Percentiles rank a stretch among this genome's conserved stretches.
Evolutionary conservation across 768 basidiomycete species (phyloP).

Genomic region (Collybia sordida): DNA sequence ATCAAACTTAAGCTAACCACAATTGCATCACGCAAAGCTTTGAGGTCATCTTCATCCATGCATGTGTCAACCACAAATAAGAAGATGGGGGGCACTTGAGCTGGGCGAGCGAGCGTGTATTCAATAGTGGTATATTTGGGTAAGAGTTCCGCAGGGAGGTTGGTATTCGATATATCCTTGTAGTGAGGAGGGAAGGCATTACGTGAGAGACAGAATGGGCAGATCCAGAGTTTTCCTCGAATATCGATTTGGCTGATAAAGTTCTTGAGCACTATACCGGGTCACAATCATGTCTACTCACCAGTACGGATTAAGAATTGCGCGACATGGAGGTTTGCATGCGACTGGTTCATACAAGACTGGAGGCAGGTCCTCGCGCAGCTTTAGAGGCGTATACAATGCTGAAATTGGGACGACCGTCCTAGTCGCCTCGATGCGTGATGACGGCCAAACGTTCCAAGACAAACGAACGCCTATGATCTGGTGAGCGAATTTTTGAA

Average conservation of each 20-base stretch:
- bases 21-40: constrained; percentile 92
- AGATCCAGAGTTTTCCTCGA: constrained; percentile 98
- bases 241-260: constrained; percentile 91
- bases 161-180: constrained; percentile 97
- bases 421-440: constrained; percentile 95
- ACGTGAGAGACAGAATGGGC: constrained; percentile 95
- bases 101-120: constrained; percentile 93
- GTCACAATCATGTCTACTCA: constrained; percentile 32
- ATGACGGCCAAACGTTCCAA: constrained; percentile 99
- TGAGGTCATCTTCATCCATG: constrained; percentile 92
- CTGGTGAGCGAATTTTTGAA: neutral
- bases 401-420: constrained; percentile 99
- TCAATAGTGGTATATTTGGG: constrained; percentile 99
- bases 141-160: constrained; percentile 92
- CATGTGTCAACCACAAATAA: constrained; percentile 98
- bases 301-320: constrained; percentile 98
- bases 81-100: constrained; percentile 93
- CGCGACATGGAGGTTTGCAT: constrained; percentile 97
- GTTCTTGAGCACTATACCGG: constrained; percentile 7
- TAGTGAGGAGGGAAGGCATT: constrained; percentile 99
- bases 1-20: constrained; percentile 92
- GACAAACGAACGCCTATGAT: constrained; percentile 84
- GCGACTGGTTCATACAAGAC: constrained; percentile 98
- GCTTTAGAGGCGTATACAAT: constrained; percentile 93
- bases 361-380: constrained; percentile 90